These are phyloP conservation scores for Aegilops speltoides DNA, from an alignment of 176 grass and related monocot genomes.

Conservation along the genomic window DNA sequence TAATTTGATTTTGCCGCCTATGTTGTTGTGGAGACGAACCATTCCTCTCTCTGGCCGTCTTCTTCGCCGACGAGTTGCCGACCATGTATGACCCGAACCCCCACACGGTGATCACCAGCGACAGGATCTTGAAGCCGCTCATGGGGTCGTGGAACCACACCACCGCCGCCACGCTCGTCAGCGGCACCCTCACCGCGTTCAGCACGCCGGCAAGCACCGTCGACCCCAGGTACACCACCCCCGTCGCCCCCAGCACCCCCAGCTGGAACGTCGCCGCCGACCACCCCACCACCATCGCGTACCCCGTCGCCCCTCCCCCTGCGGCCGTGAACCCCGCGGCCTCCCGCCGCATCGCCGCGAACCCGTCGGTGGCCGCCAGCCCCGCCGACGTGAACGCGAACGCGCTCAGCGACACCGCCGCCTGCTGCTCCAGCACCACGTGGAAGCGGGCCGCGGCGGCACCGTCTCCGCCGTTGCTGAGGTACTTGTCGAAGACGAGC, in stretches of 20 bases:
- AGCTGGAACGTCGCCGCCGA: slow-evolving; percentile 76
- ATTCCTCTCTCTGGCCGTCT: background rate
- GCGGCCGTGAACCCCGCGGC: slow-evolving; percentile 36
- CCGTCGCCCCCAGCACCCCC: slow-evolving; percentile 72
- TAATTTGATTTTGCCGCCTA: background rate
- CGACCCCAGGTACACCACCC: slow-evolving; percentile 77
- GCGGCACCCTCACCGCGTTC: slow-evolving; percentile 81
- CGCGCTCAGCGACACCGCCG: slow-evolving; percentile 65
- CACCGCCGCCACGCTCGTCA: slow-evolving; percentile 79
- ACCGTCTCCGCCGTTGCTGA: background rate
- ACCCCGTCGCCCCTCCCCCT: slow-evolving; percentile 36
- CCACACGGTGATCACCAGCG: slow-evolving; percentile 81
- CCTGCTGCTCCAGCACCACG: slow-evolving; percentile 93
- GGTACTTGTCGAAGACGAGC: slow-evolving; percentile 49
- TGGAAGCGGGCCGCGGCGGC: slow-evolving; percentile 39
- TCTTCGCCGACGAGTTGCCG: slow-evolving; percentile 29
- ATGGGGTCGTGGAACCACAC: slow-evolving; percentile 88
- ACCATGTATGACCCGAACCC: slow-evolving; percentile 83
- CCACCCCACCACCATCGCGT: slow-evolving; percentile 68
- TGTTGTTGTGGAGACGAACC: background rate
- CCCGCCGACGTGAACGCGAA: slow-evolving; percentile 79
- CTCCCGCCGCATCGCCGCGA: slow-evolving; percentile 59
- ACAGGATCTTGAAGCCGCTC: slow-evolving; percentile 91
- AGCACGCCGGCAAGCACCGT: slow-evolving; percentile 88
- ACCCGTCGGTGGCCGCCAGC: slow-evolving; percentile 43